phyloP scores from a whole-genome alignment of 441 rosid species.

The Brassica balearica region DNA sequence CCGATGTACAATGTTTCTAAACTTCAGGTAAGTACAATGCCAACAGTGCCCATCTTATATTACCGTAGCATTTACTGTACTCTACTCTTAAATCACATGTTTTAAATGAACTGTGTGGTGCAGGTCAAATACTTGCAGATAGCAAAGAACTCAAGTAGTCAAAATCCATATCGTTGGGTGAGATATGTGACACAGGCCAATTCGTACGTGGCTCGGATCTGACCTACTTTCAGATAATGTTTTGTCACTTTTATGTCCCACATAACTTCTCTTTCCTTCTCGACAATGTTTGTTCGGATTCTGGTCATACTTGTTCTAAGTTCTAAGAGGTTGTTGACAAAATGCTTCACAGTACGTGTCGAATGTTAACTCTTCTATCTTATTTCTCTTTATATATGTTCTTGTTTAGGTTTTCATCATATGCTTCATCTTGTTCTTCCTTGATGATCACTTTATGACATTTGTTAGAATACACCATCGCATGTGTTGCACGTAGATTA shows the following conservation, averaged over 20 bases:
- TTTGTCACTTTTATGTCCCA: slow-evolving; percentile 26
- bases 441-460: background rate
- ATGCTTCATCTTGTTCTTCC: slow-evolving; percentile 1
- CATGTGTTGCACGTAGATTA: background rate
- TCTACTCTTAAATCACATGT: background rate
- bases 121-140: slow-evolving; percentile 99
- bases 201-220: slow-evolving; percentile 93
- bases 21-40: slow-evolving; percentile 72
- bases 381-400: background rate
- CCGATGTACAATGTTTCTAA: slow-evolving; percentile 95
- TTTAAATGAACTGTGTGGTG: slow-evolving; percentile 28
- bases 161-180: slow-evolving; percentile 97
- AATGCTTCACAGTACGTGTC: slow-evolving; percentile 13
- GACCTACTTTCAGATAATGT: slow-evolving; percentile 38
- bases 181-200: slow-evolving; percentile 98
- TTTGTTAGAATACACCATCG: background rate
- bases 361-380: slow-evolving; percentile 15
- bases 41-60: background rate
- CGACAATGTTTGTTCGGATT: slow-evolving; percentile 9
- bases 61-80: background rate
- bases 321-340: background rate
- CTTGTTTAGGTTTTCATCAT: background rate
- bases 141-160: slow-evolving; percentile 83
- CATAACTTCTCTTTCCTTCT: slow-evolving; percentile 1
- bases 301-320: slow-evolving; percentile 19